Evolutionary conservation across 1,284 basidiomycete species (phyloP).

Genomic region (Melampsora abietis-canadensis): DNA sequence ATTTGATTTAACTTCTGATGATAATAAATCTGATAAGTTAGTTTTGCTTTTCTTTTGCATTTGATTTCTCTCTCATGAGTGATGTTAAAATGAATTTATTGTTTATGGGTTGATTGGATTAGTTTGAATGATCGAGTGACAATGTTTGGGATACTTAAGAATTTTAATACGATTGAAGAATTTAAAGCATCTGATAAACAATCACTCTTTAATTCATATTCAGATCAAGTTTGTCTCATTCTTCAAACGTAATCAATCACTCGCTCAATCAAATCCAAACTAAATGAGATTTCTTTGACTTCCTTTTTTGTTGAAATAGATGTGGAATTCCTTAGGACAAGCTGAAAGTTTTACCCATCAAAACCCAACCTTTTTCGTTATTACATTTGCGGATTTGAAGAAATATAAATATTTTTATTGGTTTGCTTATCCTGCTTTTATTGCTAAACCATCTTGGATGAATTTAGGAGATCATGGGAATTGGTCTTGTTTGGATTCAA

Average conservation of each 20-base stretch:
- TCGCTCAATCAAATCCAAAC: not conserved
- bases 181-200: constrained; percentile 88
- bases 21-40: no score
- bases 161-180: constrained; percentile 86
- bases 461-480: not conserved
- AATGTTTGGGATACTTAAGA: constrained; percentile 69
- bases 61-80: no score
- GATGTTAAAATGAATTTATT: no score
- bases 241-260: no score
- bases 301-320: constrained; percentile 34
- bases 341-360: not conserved
- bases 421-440: constrained; percentile 92
- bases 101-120: no score
- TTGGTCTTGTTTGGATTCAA: constrained; percentile 8
- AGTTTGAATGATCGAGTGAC: constrained; percentile 48
- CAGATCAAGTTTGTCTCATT: constrained; percentile 60
- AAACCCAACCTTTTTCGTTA: constrained; percentile 66
- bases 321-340: not conserved
- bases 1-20: no score
- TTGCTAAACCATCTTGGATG: constrained; percentile 54
- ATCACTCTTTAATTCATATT: constrained; percentile 68
- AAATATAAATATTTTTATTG: constrained; percentile 97
- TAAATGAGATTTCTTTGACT: not conserved
- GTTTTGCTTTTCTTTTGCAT: not conserved
- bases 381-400: constrained; percentile 94